Conservation (phyloP, 805 yeast species). For the Ogataea henricii region DNA sequence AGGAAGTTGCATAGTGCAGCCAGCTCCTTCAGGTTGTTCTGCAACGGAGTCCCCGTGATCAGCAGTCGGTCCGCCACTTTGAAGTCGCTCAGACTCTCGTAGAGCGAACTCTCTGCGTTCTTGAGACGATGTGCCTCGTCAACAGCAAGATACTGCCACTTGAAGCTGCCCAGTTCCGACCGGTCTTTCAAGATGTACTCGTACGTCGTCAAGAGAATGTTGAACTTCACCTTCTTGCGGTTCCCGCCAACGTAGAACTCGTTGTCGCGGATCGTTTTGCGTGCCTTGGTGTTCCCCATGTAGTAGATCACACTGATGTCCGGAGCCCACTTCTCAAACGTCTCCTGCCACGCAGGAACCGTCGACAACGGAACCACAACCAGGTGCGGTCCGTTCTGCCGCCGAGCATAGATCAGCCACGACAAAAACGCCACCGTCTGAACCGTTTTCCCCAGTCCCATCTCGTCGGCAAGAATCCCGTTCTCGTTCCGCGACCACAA, state of each 20-base stretch:
- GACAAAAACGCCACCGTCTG: conserved; percentile 94
- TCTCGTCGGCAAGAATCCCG: conserved; percentile 96
- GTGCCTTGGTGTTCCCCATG: conserved; percentile 86
- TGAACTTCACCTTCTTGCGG: conserved; percentile 77
- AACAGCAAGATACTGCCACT: conserved; percentile 96
- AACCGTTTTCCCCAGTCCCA: conserved; percentile 98
- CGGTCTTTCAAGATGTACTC: conserved; percentile 94
- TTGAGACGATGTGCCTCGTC: conserved; percentile 98
- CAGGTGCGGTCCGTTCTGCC: conserved; percentile 96
- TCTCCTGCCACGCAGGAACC: conserved; percentile 98
- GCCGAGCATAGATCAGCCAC: conserved; percentile 92
- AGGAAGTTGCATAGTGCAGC: conserved; percentile 93
- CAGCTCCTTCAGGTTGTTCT: conserved; percentile 90
- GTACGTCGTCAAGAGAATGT: conserved; percentile 89
- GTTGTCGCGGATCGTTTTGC: conserved; percentile 77
- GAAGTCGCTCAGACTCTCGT: conserved; percentile 83
- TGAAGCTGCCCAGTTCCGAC: conserved; percentile 72
- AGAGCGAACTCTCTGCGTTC: conserved; percentile 89
- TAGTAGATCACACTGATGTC: conserved; percentile 91
- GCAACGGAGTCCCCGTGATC: conserved; percentile 98
- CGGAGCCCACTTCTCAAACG: conserved; percentile 97
- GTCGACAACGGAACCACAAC: conserved; percentile 97
- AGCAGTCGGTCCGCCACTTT: conserved; percentile 80
- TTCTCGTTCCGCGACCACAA: conserved; percentile 97
- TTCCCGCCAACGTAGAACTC: conserved; percentile 72